Evolutionary conservation across 1,284 basidiomycete species (phyloP), one percentile per base, ranked within the genome.

Genomic region (Apiotrichum sp.): DNA sequence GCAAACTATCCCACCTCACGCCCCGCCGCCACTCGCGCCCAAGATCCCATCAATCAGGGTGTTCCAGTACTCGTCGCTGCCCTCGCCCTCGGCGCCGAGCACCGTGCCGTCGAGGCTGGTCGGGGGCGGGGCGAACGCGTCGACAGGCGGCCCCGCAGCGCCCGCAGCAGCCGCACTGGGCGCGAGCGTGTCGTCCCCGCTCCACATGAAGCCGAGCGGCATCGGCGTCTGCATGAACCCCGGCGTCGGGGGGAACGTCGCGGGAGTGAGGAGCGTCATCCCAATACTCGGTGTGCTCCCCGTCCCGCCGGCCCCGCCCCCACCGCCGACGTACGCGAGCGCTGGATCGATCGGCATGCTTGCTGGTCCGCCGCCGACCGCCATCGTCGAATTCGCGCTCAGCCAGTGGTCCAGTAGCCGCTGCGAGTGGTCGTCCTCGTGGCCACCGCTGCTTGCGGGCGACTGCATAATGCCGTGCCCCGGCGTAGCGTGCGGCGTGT

Each of bases 31-130:
- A 16, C 53, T 52, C 22, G 52, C 51, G 29, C 55, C 58, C 4
- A 60, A 38, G 14, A 60, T 60, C n/a, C 58, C 58, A 16, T 77
- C 75, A 51, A 77, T 77, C 45, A 77, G 62, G 4, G 71, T 65
- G 59, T 77, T 74, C 75, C 75, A 77, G 55, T 77, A 77, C 55
- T 73, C 72, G 59, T 76, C 75, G 49, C 66, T 66, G 51, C 33
- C 61, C 6, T 22, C 49, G 7, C 40, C 40, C 46, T 43, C 33
- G 52, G 36, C 51, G 49, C 46, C 57, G 38, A 58, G 50, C 41
- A 47, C 55, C 16, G 46, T 59, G n/a, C 56, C 61, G 22, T 57
- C 57, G 6, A 64, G 55, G 1, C 57, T 56, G 7, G 56, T 40
- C 22, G 41, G 44, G 11, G 48, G 42, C 45, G 47, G 43, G 35